Base-by-base conservation (phyloP, 2,329 filamentous ascomycete genomes). In the Ophiosphaerella korrae region DNA sequence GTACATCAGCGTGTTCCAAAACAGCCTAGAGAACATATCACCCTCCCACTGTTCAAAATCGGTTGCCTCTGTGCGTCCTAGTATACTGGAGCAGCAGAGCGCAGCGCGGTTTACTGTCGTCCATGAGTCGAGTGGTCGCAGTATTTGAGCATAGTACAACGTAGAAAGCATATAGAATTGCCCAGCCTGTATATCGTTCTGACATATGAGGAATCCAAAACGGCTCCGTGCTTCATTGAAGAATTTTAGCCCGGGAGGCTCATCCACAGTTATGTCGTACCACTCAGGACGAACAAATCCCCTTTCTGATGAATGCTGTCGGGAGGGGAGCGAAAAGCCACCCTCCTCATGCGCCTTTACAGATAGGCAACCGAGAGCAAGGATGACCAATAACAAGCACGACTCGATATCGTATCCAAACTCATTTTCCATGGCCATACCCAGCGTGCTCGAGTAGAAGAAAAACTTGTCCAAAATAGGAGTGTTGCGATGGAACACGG, bases 1-100 rank as follows among this genome's bases (percentile, higher is more conserved):
- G 55, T 81, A 80, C 79, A 82, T 81, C 38, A 82, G 70, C 13
- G 78, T 80, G 49, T 78, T 82, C 81, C 81, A 83, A 55, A 81
- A 83, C 1, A 82, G 72, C 14, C 80, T 73, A 2, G 80, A 80
- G 51, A 82, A 77, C 80, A 83, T 83, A 61, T 83, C 81, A 5
- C 78, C 77, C 52, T 80, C 78, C 80, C 80, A 83, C 26, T 77
- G 68, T 48, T 82, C 76, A 45, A 73, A 80, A 72, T 78, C 75
- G 24, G 70, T 53, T 5, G 58, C 50, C 32, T 62, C 73, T 33
- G 65, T 75, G 62, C 79, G 78, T 31, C 77, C 79, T 43, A 82
- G 60, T n/a, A 77, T 70, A 36, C 66, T 71, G 13, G 80, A 73
- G 58, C 80, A 82, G 52, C 78, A 81, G 3, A 78, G 70, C 0